Conservation (phyloP, 148 eudicot genomes). For the Fagopyrum homotropicum region DNA sequence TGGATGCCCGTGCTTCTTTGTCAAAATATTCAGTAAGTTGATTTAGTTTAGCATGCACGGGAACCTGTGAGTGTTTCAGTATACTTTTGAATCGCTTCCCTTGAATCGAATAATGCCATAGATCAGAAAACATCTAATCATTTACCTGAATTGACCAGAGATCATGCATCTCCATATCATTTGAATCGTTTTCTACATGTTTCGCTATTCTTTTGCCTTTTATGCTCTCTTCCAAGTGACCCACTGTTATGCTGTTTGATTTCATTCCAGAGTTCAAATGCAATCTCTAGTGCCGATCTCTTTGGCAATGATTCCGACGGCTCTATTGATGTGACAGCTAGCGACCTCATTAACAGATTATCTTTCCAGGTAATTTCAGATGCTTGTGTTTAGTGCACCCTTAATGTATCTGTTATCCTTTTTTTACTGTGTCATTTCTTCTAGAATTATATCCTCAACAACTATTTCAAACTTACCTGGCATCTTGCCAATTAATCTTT, state of each 20-base stretch:
- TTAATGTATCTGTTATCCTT: background rate
- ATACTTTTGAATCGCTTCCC: too few species aligned
- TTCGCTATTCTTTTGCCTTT: background rate
- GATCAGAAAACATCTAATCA: too few species aligned
- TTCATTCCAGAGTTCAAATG: slow-evolving; percentile 62
- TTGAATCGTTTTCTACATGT: background rate
- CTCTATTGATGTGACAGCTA: slow-evolving; percentile 60
- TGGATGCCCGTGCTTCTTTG: slow-evolving; percentile 57
- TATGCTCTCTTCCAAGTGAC: background rate
- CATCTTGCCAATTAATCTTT: background rate
- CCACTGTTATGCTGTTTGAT: background rate
- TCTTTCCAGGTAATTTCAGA: slow-evolving; percentile 68
- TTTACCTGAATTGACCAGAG: too few species aligned
- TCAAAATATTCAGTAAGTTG: slow-evolving; percentile 73
- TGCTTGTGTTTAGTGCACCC: background rate
- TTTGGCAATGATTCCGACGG: slow-evolving; percentile 53
- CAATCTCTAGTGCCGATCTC: slow-evolving; percentile 96
- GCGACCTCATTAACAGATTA: slow-evolving; percentile 77
- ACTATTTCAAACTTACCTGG: background rate
- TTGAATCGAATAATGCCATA: too few species aligned
- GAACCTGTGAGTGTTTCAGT: too few species aligned
- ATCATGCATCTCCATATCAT: background rate
- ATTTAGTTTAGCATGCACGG: slow-evolving; percentile 1
- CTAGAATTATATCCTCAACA: background rate
- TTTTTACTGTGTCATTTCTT: background rate